Evolutionary conservation across 176 grass and related monocot species (phyloP), one percentile per base, ranked within the genome.

Genomic region (Carex myosuroides): DNA sequence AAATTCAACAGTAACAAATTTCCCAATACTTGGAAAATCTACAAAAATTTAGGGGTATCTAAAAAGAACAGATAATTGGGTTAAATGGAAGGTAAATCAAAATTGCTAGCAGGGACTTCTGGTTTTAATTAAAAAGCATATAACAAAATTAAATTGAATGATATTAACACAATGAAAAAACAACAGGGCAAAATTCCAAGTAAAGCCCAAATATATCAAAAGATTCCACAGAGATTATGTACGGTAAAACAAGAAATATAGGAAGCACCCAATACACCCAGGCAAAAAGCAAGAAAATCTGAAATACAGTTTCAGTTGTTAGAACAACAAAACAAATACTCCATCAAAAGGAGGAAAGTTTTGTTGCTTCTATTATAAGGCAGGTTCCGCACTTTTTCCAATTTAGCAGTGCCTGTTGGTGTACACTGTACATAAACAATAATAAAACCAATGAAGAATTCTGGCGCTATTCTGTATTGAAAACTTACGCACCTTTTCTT

Each of bases 401-500:
- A 30, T 77, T 76, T 56, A 55, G 20, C 24, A 77, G 72, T 77
- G 50, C 22, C 50, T 26, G 55, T 5, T 30, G 60, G 13, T 56
- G 24, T 56, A 54, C 72, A 24, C 50, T 56, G 24, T 56, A 54
- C 72, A 50, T 73, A 24, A 48, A 48, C 35, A 21, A 21, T 54
- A 76, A 76, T 42, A 11, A 55, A 74, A 76, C 3, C 32, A 29
- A 53, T 55, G 3, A 55, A 75, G 71, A 21, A 54, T 54, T 17
- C 0, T 55, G 12, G 71, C 54, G 22, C 21, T 76, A 55, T 76
- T 55, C 44, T 76, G 13, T 1, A 60, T 35, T 29, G 13, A 14
- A 11, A 64, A 71, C 8, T 60, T 79, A 33, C 65, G 77, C 50
- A 98, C 96, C 86, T 95, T 95, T 44, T 83, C 70, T 85, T 54